These are phyloP conservation scores for Sisymbrium irio DNA, from an alignment of 345 rosid species.

Conservation along the genomic window DNA sequence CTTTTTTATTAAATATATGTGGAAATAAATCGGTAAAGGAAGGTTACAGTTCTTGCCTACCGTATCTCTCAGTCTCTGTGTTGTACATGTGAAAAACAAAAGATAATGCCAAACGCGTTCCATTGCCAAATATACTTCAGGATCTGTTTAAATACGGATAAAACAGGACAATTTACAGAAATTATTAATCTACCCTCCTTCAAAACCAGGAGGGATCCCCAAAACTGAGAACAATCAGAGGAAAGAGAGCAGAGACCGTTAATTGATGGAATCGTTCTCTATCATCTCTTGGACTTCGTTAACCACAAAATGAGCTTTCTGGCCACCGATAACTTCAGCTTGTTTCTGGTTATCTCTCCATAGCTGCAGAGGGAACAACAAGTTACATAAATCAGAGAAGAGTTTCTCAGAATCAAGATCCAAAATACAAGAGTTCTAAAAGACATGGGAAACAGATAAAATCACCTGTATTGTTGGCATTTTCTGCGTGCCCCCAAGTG, in stretches of 20 bases:
- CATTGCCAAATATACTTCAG: background rate
- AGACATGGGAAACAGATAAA: background rate
- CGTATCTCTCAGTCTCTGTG: background rate
- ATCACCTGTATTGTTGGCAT: conserved; percentile 92
- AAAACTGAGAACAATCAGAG: background rate
- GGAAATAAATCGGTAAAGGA: background rate
- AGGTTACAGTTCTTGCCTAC: background rate
- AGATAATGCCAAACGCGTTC: background rate
- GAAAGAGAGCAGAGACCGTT: background rate
- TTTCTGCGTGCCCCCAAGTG: conserved; percentile 46
- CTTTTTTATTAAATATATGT: background rate
- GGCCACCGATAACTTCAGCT: conserved; percentile 81
- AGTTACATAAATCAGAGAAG: background rate
- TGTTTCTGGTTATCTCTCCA: conserved; percentile 83
- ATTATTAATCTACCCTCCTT: background rate
- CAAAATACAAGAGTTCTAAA: background rate
- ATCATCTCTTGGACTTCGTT: conserved; percentile 76
- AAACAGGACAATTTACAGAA: background rate
- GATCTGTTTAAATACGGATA: background rate
- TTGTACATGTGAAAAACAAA: background rate
- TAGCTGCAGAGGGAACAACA: conserved; percentile 40
- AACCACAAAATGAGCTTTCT: conserved; percentile 71
- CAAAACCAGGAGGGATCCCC: background rate
- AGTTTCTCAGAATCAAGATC: background rate
- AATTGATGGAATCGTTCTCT: conserved; percentile 39